Evolutionary conservation across 768 basidiomycete species (phyloP), one percentile per base, ranked within the genome.

Genomic region (Leccinum aurantiacum): DNA sequence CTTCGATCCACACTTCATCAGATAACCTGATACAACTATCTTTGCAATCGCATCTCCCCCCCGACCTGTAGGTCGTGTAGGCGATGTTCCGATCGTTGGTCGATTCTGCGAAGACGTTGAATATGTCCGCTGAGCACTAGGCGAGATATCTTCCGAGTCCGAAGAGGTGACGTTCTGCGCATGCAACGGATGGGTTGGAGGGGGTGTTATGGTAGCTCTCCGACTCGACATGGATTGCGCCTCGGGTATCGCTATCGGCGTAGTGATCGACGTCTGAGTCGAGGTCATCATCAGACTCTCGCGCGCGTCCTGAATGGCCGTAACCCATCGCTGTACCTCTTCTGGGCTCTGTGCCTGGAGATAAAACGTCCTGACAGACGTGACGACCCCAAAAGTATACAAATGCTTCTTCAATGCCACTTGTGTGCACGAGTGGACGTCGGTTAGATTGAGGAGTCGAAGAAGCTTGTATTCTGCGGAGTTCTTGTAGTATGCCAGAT

Each of bases 401-500:
- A 82, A 76, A 72, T 98, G 94, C 67, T 89, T 88, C 79, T 98
- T 98, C 66, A 98, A 83, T 58, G 85, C 78, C 54, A 98, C 90
- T 53, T 82, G 85, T 2, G 91, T 91, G 77, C 91, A 94, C 10
- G 93, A 89, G 71, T 98, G 95, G 27, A 98, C 85, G 49, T 95
- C 91, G 24, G 84, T 79, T 19, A 98, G 82, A 65, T 95, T 91
- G 59, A 98, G 84, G 14, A 97, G 84, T 19, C 90, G 87, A 27
- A 94, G 87, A 3, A 98, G 84, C 74, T 95, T 83, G 77, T 98
- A 98, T 75, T 99, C 96, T 58, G 91, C 90, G 33, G 90, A 88
- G 52, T 85, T 93, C 80, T 98, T 98, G 85, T 98, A 98, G 76
- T 96, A 98, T 4, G 94, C 94, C 53, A 99, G 78, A 74, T 97